Percentiles rank a stretch among this genome's conserved stretches.
Evolutionary conservation across 1,284 basidiomycete species (phyloP).

Genomic region (Cutaneotrichosporon dermatis): DNA sequence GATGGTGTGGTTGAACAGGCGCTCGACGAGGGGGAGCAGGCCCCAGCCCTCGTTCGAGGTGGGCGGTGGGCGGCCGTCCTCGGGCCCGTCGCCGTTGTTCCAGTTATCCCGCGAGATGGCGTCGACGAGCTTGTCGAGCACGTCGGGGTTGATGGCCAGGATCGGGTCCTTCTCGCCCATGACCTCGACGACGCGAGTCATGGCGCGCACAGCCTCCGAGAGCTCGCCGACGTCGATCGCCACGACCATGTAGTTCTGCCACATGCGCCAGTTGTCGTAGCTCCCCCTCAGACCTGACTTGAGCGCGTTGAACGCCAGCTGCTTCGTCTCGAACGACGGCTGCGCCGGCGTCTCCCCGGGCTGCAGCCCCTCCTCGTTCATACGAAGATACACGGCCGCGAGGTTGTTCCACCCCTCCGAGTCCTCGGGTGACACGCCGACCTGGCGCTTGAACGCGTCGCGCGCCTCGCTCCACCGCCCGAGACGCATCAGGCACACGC

Average conservation of each 20-base stretch:
- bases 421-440: conserved; percentile 89
- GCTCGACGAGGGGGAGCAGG: conserved; percentile 58
- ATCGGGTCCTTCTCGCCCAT: conserved; percentile 59
- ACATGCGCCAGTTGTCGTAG: conserved; percentile 95
- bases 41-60: conserved; percentile 66
- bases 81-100: conserved; percentile 42
- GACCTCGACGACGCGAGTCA: conserved; percentile 76
- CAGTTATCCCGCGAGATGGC: conserved; percentile 64
- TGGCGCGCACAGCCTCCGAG: conserved; percentile 77
- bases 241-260: conserved; percentile 96
- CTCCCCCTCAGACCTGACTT: conserved; percentile 78
- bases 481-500: conserved; percentile 75
- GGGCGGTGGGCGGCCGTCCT: conserved; percentile 25
- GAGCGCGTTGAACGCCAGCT: conserved; percentile 89
- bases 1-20: conserved; percentile 69
- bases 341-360: conserved; percentile 30
- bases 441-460: conserved; percentile 79
- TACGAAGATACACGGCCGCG: conserved; percentile 85
- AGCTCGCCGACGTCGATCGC: conserved; percentile 90
- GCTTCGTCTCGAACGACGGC: conserved; percentile 59
- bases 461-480: conserved; percentile 81
- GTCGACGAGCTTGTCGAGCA: conserved; percentile 80
- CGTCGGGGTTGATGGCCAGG: conserved; percentile 70
- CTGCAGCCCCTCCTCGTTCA: conserved; percentile 54
- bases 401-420: conserved; percentile 98